Conservation (phyloP, 345 rosid species). For the Erodium maritimum region DNA sequence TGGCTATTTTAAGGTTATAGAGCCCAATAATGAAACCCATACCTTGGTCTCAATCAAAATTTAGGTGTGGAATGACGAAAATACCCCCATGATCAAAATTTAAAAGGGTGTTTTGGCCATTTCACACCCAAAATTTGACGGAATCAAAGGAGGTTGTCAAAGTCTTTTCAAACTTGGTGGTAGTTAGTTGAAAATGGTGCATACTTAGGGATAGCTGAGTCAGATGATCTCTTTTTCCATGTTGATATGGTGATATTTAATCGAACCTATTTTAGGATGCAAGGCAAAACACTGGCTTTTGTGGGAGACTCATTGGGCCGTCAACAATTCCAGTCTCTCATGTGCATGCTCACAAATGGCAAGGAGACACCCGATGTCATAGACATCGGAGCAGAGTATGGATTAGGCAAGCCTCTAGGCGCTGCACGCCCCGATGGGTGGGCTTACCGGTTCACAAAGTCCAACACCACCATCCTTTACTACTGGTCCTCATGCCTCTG, state of each 20-base stretch:
- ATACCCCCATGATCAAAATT: no score
- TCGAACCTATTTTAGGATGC: conserved; percentile 32
- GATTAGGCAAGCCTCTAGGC: conserved; percentile 24
- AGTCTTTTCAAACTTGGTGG: no score
- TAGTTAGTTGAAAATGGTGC: no score
- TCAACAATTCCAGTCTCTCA: conserved; percentile 48
- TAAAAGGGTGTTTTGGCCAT: no score
- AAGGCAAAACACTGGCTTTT: conserved; percentile 39
- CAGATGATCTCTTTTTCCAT: background rate
- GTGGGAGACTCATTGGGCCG: conserved; percentile 50
- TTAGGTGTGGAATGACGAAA: no score
- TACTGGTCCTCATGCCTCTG: conserved; percentile 48
- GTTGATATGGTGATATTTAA: background rate
- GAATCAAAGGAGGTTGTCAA: no score
- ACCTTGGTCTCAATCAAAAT: no score
- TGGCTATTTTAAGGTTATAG: no score
- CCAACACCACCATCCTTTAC: conserved; percentile 45
- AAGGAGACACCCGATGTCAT: conserved; percentile 26
- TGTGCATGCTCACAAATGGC: conserved; percentile 49
- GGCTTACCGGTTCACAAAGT: conserved; percentile 40
- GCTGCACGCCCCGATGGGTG: conserved; percentile 37
- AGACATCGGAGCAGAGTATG: conserved; percentile 36
- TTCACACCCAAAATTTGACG: no score
- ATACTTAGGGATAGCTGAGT: no score
- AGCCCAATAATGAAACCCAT: no score